These are phyloP conservation scores for Ophiosphaerella korrae DNA, from an alignment of 2,329 filamentous ascomycete genomes.

Conservation along the genomic window DNA sequence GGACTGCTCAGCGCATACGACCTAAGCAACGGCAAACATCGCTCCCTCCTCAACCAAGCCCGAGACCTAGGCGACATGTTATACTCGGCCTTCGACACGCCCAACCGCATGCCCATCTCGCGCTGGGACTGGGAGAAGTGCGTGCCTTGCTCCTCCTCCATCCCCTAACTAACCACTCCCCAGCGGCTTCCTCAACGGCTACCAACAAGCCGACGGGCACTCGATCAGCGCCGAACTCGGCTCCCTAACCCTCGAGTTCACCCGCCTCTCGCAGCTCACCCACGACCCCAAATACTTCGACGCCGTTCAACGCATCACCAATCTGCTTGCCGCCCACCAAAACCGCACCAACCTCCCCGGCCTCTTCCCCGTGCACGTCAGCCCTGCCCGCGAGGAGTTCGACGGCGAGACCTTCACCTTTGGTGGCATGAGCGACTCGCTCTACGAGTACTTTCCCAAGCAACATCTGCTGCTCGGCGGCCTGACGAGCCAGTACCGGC, in stretches of 20 bases:
- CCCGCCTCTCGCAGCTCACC: conserved; percentile 46
- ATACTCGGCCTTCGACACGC: conserved; percentile 52
- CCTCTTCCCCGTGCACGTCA: conserved; percentile 44
- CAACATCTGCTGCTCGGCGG: conserved; percentile 79
- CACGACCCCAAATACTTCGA: conserved; percentile 47
- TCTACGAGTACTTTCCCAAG: conserved; percentile 65
- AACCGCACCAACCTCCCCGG: conserved; percentile 45
- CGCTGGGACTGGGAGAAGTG: conserved; percentile 48
- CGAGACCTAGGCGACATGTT: conserved; percentile 51
- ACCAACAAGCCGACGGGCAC: conserved; percentile 36
- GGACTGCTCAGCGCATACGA: conserved; percentile 48
- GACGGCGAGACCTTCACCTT: conserved; percentile 53
- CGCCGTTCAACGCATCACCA: conserved; percentile 44
- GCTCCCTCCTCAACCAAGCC: conserved; percentile 46
- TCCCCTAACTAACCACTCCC: conserved; percentile 14
- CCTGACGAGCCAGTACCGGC: conserved; percentile 70
- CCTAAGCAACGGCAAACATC: conserved; percentile 42
- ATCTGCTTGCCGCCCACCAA: conserved; percentile 42
- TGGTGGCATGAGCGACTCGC: conserved; percentile 61
- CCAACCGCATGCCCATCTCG: conserved; percentile 48
- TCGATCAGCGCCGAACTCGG: conserved; percentile 46
- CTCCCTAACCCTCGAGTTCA: conserved; percentile 47
- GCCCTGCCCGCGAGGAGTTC: conserved; percentile 37
- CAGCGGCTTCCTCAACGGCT: conserved; percentile 35
- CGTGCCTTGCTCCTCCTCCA: conserved; percentile 5